Base-by-base conservation (phyloP, 2,329 filamentous ascomycete genomes). In the Tolypocladium guangdongense region DNA sequence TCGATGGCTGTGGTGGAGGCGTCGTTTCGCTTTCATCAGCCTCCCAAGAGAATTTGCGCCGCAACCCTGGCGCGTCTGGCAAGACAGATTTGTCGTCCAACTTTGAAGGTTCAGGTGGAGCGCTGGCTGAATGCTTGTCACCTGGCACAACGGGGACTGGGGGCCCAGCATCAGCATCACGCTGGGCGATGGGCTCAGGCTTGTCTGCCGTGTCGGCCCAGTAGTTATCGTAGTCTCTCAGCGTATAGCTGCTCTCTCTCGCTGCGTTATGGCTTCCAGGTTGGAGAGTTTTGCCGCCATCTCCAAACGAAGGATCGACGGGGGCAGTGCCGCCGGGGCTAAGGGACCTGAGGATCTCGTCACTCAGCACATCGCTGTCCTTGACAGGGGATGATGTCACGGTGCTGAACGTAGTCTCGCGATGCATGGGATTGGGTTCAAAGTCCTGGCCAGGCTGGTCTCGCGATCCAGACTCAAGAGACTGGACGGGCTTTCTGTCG, bases 261-360 rank as follows among this genome's bases (percentile, higher is more conserved):
- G 57, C 45, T 39, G 57, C 58, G 12, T 53, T 55, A 10, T 56
- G 54, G 4, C 52, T 56, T 4, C 56, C 57, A 7, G 60, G 53
- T n/a, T 60, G 50, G 10, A 64, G 55, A 14, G 54, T 54, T 27
- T 58, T 55, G 7, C 56, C 47, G 22, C 56, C 58, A 10, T 54
- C 56, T 10, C 12, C 39, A 10, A 20, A 55, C 53, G 32, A 58
- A 53, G 27, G 53, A 1, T 62, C 53, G 7, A 55, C 43, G 38
- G 61, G 45, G 33, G 47, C 57, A 18, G 55, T 54, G 16, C 68
- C 69, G 14, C 72, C 64, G 0, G 83, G 78, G 52, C 77, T 83
- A 2, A 91, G 72, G 43, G 82, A 87, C 54, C 80, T 82, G 52
- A 89, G 82, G 52, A 91, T 91, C 60, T 91, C 88, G 55, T 88